Percentiles rank a stretch among this genome's conserved stretches.
Evolutionary conservation across 495 filamentous ascomycete species (phyloP).

Genomic region (Letharia columbiana): DNA sequence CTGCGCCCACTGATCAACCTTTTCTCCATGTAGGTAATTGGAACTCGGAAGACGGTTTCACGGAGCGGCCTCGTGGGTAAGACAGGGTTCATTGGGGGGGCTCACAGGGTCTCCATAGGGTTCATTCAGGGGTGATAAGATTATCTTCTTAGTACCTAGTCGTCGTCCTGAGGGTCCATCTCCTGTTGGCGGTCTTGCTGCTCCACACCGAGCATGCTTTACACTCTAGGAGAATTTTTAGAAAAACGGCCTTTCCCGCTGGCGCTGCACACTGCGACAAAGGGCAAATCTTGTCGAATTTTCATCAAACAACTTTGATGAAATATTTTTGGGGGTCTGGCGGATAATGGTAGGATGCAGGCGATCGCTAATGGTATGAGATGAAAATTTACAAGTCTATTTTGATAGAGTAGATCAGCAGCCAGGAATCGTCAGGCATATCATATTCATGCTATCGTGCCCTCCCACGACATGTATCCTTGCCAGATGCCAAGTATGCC

Average conservation of each 20-base stretch:
- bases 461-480: no score
- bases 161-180: background rate
- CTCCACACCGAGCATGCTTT: background rate
- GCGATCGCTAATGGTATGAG: background rate
- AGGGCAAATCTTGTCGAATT: no score
- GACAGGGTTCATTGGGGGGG: no score
- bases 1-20: conserved; percentile 1
- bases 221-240: background rate
- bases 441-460: no score
- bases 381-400: background rate
- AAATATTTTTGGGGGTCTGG: no score
- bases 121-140: background rate
- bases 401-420: background rate
- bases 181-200: background rate
- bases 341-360: background rate
- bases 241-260: background rate
- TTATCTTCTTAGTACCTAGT: background rate
- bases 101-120: no score
- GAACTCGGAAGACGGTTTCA: background rate
- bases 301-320: background rate
- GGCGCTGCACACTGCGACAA: no score
- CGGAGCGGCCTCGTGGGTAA: background rate
- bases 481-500: background rate
- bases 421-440: no score
- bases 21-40: background rate